Conservation (phyloP, 2,329 filamentous ascomycete species). For the Apiospora phragmitis region DNA sequence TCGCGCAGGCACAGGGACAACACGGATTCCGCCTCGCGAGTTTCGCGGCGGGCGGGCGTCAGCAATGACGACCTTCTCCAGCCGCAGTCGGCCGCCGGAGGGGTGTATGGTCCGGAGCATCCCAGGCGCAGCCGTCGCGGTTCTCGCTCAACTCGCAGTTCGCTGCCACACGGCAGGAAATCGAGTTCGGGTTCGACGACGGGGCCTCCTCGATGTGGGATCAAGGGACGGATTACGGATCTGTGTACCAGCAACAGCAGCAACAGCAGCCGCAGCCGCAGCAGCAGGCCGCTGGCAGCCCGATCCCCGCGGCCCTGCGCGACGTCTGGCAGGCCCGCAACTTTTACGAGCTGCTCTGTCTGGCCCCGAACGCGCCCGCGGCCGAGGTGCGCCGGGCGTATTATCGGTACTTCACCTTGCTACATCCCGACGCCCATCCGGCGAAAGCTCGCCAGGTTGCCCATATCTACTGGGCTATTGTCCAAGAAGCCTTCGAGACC, state of each 20-base stretch:
- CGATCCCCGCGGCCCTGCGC: conserved; percentile 6
- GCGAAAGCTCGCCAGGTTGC: conserved; percentile 39
- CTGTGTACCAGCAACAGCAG: not conserved
- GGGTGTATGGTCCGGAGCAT: not conserved
- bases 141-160: conserved; percentile 51
- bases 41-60: not conserved
- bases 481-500: conserved; percentile 48
- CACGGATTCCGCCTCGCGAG: not conserved
- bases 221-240: conserved; percentile 23
- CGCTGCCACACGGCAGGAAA: conserved; percentile 46
- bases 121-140: conserved; percentile 37
- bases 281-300: conserved; percentile 16
- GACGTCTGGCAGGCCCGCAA: conserved; percentile 28
- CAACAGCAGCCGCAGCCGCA: conserved; percentile 14
- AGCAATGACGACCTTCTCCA: not conserved
- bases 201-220: conserved; percentile 42
- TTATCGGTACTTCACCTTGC: conserved; percentile 43
- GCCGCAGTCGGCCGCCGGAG: not conserved
- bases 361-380: conserved; percentile 36
- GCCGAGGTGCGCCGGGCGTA: conserved; percentile 44
- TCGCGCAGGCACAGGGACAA: not conserved
- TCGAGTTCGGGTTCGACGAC: conserved; percentile 50
- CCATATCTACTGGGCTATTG: conserved; percentile 39
- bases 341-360: conserved; percentile 47
- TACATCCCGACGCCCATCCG: conserved; percentile 45